These are phyloP conservation scores for Angomonas deanei DNA, from an alignment of 208 protist species.

Conservation along the genomic window DNA sequence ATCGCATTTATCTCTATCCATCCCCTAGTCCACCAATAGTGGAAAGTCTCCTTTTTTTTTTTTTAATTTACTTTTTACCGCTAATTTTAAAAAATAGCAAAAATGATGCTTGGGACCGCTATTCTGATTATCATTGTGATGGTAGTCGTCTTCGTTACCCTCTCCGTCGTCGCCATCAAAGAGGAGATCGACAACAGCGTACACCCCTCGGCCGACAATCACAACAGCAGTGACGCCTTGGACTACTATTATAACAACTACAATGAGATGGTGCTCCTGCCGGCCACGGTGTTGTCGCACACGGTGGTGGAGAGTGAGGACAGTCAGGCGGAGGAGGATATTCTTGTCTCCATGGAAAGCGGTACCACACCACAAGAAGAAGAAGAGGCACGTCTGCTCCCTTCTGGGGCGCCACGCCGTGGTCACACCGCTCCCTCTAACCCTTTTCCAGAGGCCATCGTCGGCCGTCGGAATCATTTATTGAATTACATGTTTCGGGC, in stretches of 20 bases:
- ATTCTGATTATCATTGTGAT: neutral
- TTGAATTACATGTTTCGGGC: no score
- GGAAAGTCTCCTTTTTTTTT: neutral
- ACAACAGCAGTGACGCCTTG: neutral
- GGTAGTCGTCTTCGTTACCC: neutral
- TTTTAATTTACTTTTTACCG: neutral
- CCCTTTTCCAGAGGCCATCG: no score
- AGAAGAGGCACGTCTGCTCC: neutral
- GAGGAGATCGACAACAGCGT: neutral
- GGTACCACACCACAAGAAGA: neutral
- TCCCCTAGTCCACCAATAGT: no score
- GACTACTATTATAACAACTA: constrained; percentile 2
- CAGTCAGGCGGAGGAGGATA: neutral
- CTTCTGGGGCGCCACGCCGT: no score
- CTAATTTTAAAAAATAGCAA: neutral
- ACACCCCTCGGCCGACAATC: neutral
- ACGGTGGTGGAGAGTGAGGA: neutral
- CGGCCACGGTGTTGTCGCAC: neutral
- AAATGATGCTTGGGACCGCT: neutral
- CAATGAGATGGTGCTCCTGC: neutral
- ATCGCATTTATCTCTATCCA: neutral
- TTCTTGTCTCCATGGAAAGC: neutral
- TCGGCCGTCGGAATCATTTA: no score
- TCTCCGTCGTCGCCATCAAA: neutral
- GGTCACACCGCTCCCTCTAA: no score